Evolutionary conservation across 345 rosid species (phyloP).

Genomic region (Eucalyptus coolabah): DNA sequence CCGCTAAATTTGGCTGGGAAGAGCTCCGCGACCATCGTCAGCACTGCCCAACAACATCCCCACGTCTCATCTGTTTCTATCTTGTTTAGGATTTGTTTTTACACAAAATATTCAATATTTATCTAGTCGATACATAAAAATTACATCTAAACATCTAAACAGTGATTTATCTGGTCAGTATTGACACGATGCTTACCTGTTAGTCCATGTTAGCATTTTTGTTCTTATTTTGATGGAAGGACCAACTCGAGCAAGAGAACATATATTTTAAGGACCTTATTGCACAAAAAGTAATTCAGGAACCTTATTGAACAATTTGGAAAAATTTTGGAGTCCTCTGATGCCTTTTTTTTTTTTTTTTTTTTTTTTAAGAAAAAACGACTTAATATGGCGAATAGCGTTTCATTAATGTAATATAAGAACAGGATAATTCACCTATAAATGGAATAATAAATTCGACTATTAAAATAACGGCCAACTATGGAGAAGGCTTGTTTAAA

Average conservation of each 20-base stretch:
- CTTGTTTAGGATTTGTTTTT: neutral
- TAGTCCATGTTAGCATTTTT: neutral
- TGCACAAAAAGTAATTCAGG: neutral
- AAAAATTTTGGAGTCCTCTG: neutral
- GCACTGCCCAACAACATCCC: neutral
- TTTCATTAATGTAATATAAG: neutral
- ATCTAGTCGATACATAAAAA: neutral
- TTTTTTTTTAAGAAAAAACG: too few species aligned
- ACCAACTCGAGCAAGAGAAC: neutral
- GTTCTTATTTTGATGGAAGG: neutral
- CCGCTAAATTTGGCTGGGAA: neutral
- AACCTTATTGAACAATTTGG: neutral
- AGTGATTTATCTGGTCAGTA: neutral
- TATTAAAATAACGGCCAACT: neutral
- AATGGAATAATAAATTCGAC: neutral
- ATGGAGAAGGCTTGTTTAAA: neutral
- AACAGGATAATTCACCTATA: neutral
- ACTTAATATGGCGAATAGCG: neutral
- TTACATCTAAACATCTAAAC: too few species aligned
- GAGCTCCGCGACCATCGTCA: neutral
- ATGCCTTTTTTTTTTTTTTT: neutral
- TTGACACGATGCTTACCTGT: neutral
- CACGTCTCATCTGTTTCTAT: neutral
- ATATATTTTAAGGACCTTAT: neutral
- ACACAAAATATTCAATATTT: neutral